Evolutionary conservation across 768 basidiomycete species (phyloP).

Genomic region (Tricholoma matsutake): DNA sequence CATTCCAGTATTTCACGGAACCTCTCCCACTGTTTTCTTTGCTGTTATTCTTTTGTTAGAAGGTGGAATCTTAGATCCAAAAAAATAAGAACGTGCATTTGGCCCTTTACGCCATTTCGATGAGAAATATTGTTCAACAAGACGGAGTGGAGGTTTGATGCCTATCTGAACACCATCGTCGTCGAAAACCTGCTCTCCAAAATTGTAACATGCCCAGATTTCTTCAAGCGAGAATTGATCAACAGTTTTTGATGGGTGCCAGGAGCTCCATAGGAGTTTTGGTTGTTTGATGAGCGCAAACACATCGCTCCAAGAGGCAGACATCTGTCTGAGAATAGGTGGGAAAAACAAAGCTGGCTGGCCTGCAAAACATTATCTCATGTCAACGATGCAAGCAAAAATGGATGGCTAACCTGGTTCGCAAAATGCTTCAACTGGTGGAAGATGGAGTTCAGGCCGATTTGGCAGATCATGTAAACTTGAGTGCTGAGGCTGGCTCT

Average conservation of each 20-base stretch:
- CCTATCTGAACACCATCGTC: slow-evolving; percentile 16
- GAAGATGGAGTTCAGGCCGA: too few species aligned
- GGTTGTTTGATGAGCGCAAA: slow-evolving; percentile 20
- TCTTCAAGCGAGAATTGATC: slow-evolving; percentile 17
- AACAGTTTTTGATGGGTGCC: slow-evolving; percentile 21
- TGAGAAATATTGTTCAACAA: slow-evolving; percentile 20
- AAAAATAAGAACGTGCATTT: too few species aligned
- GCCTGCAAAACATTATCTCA: too few species aligned
- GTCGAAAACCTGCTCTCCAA: slow-evolving; percentile 18
- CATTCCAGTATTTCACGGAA: too few species aligned
- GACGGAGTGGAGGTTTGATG: slow-evolving; percentile 22
- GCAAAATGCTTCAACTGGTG: too few species aligned
- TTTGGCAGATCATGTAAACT: too few species aligned
- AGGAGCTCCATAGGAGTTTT: slow-evolving; percentile 21
- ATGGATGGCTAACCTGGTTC: too few species aligned
- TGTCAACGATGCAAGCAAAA: too few species aligned
- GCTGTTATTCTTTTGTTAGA: too few species aligned
- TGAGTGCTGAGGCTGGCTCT: too few species aligned
- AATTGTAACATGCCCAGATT: slow-evolving; percentile 16
- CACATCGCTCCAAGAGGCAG: slow-evolving; percentile 20
- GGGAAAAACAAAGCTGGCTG: slow-evolving; percentile 9
- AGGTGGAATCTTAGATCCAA: too few species aligned
- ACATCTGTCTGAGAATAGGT: slow-evolving; percentile 20
- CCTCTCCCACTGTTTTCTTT: too few species aligned
- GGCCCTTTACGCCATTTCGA: slow-evolving; percentile 16